Base-by-base conservation (phyloP, 805 yeast species). In the Danielia reshetovae region DNA sequence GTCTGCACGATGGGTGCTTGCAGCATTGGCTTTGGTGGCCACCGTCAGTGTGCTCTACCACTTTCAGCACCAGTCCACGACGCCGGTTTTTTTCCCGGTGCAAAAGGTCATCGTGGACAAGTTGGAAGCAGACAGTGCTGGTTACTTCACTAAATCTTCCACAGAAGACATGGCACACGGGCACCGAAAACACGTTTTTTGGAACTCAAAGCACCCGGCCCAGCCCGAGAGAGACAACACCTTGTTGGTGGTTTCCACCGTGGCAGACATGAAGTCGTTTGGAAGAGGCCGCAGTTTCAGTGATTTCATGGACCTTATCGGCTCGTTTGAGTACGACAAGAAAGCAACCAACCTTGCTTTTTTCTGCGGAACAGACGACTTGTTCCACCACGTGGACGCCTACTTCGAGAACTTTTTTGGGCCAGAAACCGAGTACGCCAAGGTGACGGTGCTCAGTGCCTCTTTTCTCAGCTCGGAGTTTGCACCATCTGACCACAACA, bases 231-330 rank as follows among this genome's bases (percentile, higher is more conserved):
- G 24, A 2, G 32, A 26, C 21, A 26, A 30, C 9, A 36, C 49
- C 4, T 38, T 45, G 10, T 41, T 47, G 26, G 25, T 58, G 10
- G 34, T 56, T 18, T 45, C 58, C 7, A 43, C 56, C 8, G 51
- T 65, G n/a, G 65, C 59, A 1, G 45, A 46, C 34, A 40, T 42
- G 8, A 43, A 34, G 5, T 51, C 72, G 4, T 72, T 65, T 34
- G 75, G 76, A 1, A 39, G 39, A 4, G 55, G 42, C 3, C 52
- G 67, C 21, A 31, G 44, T 1, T 57, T 70, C 31, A 30, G 34
- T 1, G 65, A 65, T 35, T 62, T 65, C 28, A 46, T 68, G 30
- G 34, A 50, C 2, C 53, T 62, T 1, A 37, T 70, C 15, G 32
- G 36, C 6, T 21, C 53, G 2, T 45, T 68, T 14, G 54, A 58